Evolutionary conservation across 2,329 filamentous ascomycete genomes (phyloP).

Genomic region (Xylariaceae sp.): DNA sequence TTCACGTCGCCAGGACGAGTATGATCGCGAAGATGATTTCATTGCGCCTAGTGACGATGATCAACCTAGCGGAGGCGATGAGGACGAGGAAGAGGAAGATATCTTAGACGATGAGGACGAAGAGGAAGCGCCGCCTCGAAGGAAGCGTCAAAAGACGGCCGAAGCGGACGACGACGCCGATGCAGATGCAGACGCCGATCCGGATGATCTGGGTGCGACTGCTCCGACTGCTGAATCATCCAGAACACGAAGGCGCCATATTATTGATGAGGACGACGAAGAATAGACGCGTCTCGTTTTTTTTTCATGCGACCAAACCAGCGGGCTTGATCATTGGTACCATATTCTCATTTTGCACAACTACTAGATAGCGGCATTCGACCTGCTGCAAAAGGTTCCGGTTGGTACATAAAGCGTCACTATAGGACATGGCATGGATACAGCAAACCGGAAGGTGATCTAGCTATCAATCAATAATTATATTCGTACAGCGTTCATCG

Average conservation of each 20-base stretch:
- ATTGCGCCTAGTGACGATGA: slow-evolving; percentile 77
- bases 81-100: slow-evolving; percentile 65
- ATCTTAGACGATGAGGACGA: slow-evolving; percentile 54
- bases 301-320: background rate
- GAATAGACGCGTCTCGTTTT: slow-evolving; percentile 27
- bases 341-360: no score
- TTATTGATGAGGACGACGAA: slow-evolving; percentile 65
- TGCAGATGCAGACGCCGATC: slow-evolving; percentile 57
- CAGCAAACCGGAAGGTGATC: no score
- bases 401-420: no score
- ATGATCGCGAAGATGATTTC: slow-evolving; percentile 80
- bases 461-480: no score
- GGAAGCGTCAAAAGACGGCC: slow-evolving; percentile 55
- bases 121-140: slow-evolving; percentile 46
- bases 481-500: no score
- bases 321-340: background rate
- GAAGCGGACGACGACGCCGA: slow-evolving; percentile 52
- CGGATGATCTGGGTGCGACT: slow-evolving; percentile 51
- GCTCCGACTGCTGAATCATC: slow-evolving; percentile 41
- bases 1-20: slow-evolving; percentile 68
- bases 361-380: no score
- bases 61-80: slow-evolving; percentile 53
- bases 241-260: slow-evolving; percentile 55
- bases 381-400: no score
- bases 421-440: no score